Conservation (phyloP, 2,329 filamentous ascomycete species). For the Claviceps capensis region DNA sequence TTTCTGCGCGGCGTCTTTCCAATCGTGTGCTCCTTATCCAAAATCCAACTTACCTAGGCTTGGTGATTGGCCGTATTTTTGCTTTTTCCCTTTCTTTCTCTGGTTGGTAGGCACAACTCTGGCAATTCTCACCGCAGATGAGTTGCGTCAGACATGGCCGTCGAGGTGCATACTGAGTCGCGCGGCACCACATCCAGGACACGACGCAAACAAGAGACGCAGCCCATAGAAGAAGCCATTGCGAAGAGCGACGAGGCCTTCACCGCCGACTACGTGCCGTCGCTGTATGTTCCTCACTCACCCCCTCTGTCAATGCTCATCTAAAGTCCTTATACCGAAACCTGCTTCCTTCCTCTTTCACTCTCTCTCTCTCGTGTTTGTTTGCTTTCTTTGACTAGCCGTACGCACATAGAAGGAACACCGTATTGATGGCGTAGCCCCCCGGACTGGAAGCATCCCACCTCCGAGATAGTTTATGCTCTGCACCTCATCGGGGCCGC, state of each 20-base stretch:
- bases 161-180: not conserved
- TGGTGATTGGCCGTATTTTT: not conserved
- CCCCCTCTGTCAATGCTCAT: too few species aligned
- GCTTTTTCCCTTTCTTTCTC: not conserved
- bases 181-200: not conserved
- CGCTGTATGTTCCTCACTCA: conserved; percentile 19
- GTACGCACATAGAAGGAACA: not conserved
- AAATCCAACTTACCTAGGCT: not conserved
- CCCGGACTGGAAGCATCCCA: conserved; percentile 36
- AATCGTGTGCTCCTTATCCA: not conserved
- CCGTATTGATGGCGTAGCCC: not conserved
- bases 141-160: not conserved
- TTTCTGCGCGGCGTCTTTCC: too few species aligned
- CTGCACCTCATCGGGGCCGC: conserved; percentile 29
- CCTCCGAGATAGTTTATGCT: conserved; percentile 24
- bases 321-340: not conserved
- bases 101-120: not conserved
- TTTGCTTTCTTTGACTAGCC: too few species aligned
- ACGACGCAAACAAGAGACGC: not conserved
- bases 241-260: conserved; percentile 2
- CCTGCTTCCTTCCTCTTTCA: not conserved
- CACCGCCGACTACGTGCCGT: conserved; percentile 1
- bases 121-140: not conserved
- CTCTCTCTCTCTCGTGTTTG: not conserved
- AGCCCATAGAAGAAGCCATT: conserved; percentile 1